Base-by-base conservation (phyloP, 352 stramenopile genomes). In the Pythium rhizo-oryzae region DNA sequence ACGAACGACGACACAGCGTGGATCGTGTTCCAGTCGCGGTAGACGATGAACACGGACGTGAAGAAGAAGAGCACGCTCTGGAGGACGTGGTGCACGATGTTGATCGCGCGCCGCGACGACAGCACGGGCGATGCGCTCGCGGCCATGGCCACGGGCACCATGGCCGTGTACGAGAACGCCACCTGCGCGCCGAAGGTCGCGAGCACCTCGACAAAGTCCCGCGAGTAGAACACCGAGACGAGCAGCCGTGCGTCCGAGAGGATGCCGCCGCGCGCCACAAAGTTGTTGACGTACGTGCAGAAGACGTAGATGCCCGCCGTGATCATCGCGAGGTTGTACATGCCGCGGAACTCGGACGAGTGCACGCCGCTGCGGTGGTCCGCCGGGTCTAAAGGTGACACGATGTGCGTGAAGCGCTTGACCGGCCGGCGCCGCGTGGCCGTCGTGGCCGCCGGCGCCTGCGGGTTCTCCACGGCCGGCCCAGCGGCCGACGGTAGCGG, bases 301-400 rank as follows among this genome's bases (percentile, higher is more conserved):
- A 91, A 75, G 23, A 81, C 78, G 80, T 91, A 93, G 35, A 93
- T 69, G 52, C 62, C 78, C 24, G 78, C 80, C 13, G 77, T 64
- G 62, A 93, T 79, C 67, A 91, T 84, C 28, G 83, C 82, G 25
- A 93, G 58, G 70, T 93, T 91, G 82, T 91, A 93, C 62, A 91
- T 78, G 6, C 82, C 83, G 19, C 83, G 81, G 57, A 93, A 93
- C 65, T 92, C 82, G 72, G 81, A 91, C 70, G 75, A 82, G 77
- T 92, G 81, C 35, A 93, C 81, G n/a, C 76, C 79, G 1, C 80
- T 88, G 57, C 82, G 85, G 43, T 69, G 57, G 68, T 93, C 85
- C 8, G 85, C 83, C 6, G 82, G 83, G 54, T 93, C 83, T 46
- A 93, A 28, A 15, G 81, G 84, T 25, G 85, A 93, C 54, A 91